Conservation (phyloP, 768 basidiomycete species). For the Leucocoprinus sp. region DNA sequence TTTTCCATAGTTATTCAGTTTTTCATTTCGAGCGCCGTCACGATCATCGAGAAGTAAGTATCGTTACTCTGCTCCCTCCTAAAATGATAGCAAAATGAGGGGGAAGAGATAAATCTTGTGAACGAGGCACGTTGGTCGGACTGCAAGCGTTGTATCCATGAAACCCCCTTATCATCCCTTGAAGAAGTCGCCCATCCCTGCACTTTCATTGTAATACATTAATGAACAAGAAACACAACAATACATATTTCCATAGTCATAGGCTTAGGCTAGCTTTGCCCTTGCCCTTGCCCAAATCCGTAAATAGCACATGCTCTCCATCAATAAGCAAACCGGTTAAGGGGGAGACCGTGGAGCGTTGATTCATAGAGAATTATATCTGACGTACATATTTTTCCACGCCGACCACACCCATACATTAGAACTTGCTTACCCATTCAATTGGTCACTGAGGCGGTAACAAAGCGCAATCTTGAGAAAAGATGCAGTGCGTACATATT, state of each 20-base stretch:
- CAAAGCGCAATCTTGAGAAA: neutral
- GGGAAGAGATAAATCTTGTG: no score
- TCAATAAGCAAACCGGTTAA: constrained; percentile 3
- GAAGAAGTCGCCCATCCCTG: neutral
- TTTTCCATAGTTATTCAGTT: neutral
- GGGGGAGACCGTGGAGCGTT: constrained; percentile 1
- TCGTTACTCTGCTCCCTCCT: constrained; percentile 4
- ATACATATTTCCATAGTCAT: neutral
- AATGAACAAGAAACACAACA: neutral
- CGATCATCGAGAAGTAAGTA: neutral
- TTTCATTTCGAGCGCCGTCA: neutral
- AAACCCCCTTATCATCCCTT: no score
- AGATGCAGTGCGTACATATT: constrained; percentile 7
- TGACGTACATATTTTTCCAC: constrained; percentile 3
- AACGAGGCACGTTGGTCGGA: no score
- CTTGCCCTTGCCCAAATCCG: neutral
- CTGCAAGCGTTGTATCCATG: no score
- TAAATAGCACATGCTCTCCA: constrained; percentile 4
- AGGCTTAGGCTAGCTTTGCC: neutral
- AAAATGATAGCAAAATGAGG: constrained; percentile 1
- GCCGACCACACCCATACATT: no score
- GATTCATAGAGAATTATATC: no score
- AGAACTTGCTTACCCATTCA: no score
- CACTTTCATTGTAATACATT: no score
- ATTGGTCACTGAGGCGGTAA: no score